Conservation (phyloP, 768 basidiomycete species). For the Auricularia sp. region DNA sequence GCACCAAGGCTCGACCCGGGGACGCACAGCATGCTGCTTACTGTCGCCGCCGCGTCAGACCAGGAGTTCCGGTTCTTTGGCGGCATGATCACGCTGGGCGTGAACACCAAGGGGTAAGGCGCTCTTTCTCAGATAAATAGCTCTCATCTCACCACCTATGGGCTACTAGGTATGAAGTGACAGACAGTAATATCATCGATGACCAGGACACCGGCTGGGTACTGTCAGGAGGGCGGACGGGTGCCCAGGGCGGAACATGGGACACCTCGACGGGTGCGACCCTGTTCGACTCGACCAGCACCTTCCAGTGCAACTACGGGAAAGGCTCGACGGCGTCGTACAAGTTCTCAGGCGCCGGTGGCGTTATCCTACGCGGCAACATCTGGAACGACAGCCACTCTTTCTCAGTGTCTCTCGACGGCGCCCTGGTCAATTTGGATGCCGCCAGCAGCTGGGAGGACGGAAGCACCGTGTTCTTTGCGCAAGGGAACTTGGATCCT, state of each 20-base stretch:
- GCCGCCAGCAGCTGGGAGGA: not conserved
- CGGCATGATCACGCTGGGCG: not conserved
- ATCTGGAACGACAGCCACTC: not conserved
- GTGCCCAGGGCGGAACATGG: not conserved
- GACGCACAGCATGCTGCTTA: not conserved
- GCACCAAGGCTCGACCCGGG: not conserved
- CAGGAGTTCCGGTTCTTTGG: not conserved
- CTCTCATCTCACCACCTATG: not conserved
- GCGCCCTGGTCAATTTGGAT: not conserved
- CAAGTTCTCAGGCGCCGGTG: not conserved
- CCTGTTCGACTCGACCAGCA: not conserved
- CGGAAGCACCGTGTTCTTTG: not conserved
- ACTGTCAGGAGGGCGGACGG: not conserved
- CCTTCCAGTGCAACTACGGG: not conserved
- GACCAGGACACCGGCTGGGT: not conserved
- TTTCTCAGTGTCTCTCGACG: not conserved
- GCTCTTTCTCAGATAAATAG: not conserved
- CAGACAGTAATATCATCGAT: not conserved
- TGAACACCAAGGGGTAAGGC: not conserved
- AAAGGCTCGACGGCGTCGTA: not conserved
- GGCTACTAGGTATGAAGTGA: not conserved
- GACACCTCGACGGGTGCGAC: not conserved
- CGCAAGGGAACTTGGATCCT: not conserved
- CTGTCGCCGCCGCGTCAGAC: not conserved
- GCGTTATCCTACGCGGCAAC: not conserved